Percentiles rank a stretch among this genome's conserved stretches.
These are phyloP conservation scores for Beauveria asiatica DNA, from an alignment of 2,329 filamentous ascomycete genomes.

Conservation along the genomic window DNA sequence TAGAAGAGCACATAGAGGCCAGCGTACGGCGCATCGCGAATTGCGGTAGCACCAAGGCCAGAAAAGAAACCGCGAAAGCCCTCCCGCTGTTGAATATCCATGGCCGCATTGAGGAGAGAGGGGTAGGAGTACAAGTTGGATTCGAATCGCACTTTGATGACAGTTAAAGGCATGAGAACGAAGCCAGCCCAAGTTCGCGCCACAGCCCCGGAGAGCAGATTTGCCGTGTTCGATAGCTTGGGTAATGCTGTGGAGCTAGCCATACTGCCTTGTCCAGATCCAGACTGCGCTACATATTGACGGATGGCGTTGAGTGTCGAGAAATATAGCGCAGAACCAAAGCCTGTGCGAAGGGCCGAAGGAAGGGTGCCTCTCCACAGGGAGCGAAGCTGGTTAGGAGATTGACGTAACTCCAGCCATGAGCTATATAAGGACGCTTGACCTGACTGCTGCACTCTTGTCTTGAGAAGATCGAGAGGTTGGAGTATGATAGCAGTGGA, in stretches of 20 bases:
- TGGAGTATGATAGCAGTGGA: conserved; percentile 85
- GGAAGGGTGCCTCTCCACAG: conserved; percentile 92
- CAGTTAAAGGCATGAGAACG: conserved; percentile 88
- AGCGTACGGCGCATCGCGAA: conserved; percentile 93
- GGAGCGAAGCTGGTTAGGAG: conserved; percentile 53
- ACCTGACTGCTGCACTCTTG: conserved; percentile 82
- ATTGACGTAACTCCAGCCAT: conserved; percentile 37
- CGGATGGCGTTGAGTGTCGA: conserved; percentile 76
- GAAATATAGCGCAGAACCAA: conserved; percentile 92
- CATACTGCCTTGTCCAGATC: conserved; percentile 16
- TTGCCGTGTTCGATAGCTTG: conserved; percentile 73
- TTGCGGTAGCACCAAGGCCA: conserved; percentile 86
- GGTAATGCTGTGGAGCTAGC: conserved; percentile 63
- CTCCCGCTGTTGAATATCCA: conserved; percentile 64
- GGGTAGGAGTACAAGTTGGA: conserved; percentile 77
- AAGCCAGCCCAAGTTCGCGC: conserved; percentile 83
- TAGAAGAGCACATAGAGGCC: conserved; percentile 93
- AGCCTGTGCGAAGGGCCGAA: conserved; percentile 85
- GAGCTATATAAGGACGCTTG: conserved; percentile 50
- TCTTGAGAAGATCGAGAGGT: conserved; percentile 93
- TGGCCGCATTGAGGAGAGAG: conserved; percentile 62
- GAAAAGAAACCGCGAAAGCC: conserved; percentile 82
- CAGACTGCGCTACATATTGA: conserved; percentile 35
- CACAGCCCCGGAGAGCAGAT: conserved; percentile 74
- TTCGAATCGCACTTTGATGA: conserved; percentile 95